Conservation (phyloP, 2,329 filamentous ascomycete species). For the Ascochyta clinopodiicola region DNA sequence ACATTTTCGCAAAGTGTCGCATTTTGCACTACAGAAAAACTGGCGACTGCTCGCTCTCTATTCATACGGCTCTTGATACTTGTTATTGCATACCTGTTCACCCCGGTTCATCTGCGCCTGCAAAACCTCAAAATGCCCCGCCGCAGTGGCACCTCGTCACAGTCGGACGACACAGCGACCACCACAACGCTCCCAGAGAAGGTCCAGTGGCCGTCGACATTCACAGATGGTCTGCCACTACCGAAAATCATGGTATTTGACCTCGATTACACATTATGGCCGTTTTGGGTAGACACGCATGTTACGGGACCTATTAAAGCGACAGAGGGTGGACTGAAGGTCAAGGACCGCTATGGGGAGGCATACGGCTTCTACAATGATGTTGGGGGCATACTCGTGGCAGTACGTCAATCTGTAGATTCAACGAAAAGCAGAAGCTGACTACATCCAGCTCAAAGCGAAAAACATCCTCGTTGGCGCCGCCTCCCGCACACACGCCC, state of each 20-base stretch:
- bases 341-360: slow-evolving; percentile 60
- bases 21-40: not conserved
- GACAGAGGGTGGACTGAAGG: slow-evolving; percentile 51
- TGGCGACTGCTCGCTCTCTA: not conserved
- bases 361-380: slow-evolving; percentile 57
- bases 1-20: not conserved
- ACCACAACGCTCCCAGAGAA: slow-evolving; percentile 46
- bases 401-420: slow-evolving; percentile 29
- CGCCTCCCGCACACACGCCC: slow-evolving; percentile 81
- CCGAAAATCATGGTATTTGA: slow-evolving; percentile 90
- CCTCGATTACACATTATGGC: slow-evolving; percentile 98
- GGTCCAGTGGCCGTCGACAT: slow-evolving; percentile 58
- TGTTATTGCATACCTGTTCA: not conserved
- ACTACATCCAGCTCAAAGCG: slow-evolving; percentile 44
- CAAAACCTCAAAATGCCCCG: slow-evolving; percentile 38
- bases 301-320: slow-evolving; percentile 74
- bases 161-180: slow-evolving; percentile 35
- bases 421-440: not conserved
- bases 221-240: slow-evolving; percentile 72
- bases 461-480: slow-evolving; percentile 68
- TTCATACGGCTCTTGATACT: not conserved
- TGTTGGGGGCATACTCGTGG: slow-evolving; percentile 50
- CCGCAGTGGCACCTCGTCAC: slow-evolving; percentile 26
- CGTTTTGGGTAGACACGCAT: slow-evolving; percentile 97
- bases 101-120: not conserved